Percentiles rank a stretch among this genome's conserved stretches.
These are phyloP conservation scores for Emydomyces testavorans DNA, from an alignment of 2,329 filamentous ascomycete genomes.

Conservation along the genomic window DNA sequence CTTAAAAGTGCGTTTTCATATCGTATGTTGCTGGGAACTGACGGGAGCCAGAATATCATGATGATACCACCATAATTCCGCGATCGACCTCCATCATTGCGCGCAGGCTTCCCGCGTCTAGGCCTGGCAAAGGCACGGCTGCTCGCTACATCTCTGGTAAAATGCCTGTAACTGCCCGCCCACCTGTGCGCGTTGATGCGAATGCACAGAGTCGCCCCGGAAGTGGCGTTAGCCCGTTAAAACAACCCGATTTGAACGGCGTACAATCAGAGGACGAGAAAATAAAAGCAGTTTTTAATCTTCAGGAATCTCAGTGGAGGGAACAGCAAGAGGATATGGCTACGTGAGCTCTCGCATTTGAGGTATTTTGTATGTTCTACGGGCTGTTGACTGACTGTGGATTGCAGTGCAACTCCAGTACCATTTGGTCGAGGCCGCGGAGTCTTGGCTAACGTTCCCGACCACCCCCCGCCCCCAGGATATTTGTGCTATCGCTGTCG, in stretches of 20 bases:
- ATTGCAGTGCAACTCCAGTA: conserved; percentile 35
- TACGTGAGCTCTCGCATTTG: too few relatives aligned
- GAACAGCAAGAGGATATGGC: conserved; percentile 89
- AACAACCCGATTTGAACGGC: conserved; percentile 58
- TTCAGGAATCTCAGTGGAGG: conserved; percentile 83
- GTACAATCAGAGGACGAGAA: conserved; percentile 89
- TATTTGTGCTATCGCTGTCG: conserved; percentile 96
- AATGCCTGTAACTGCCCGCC: conserved; percentile 81
- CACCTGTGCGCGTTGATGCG: conserved; percentile 56
- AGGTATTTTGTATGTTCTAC: not conserved
- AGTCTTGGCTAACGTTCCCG: conserved; percentile 58
- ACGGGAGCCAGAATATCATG: conserved; percentile 87
- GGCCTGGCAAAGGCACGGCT: conserved; percentile 77
- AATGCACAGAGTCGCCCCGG: conserved; percentile 32
- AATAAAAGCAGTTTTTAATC: conserved; percentile 81
- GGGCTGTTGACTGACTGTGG: conserved; percentile 6
- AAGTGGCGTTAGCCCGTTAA: conserved; percentile 28
- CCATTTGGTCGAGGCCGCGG: conserved; percentile 31
- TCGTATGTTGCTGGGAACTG: conserved; percentile 8
- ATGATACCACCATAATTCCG: conserved; percentile 94
- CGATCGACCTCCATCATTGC: conserved; percentile 90
- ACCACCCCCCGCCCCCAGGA: conserved; percentile 82
- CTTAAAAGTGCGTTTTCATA: conserved; percentile 5
- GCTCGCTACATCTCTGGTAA: conserved; percentile 93
- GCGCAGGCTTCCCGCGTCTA: conserved; percentile 68